Evolutionary conservation across 129 eudicot genomes (phyloP).

Genomic region (Glebionis coronaria): DNA sequence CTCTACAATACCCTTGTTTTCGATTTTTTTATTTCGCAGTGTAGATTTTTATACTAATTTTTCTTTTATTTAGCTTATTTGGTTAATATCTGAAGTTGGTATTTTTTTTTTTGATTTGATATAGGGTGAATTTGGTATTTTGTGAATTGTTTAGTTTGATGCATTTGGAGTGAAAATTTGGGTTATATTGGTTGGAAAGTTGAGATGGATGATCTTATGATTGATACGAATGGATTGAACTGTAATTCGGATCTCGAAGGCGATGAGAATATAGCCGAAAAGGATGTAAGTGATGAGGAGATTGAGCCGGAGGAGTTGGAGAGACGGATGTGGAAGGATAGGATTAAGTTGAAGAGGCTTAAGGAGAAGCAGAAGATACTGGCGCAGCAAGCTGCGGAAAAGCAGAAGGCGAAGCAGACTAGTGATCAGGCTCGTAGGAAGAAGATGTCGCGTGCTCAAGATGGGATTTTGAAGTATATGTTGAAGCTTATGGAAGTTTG

Average conservation of each 20-base stretch:
- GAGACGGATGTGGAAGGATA: constrained; percentile 88
- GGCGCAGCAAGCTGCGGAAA: too few relatives aligned
- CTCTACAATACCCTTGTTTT: too few relatives aligned
- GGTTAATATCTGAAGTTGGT: not conserved
- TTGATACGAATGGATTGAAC: constrained; percentile 30
- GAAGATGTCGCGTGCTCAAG: too few relatives aligned
- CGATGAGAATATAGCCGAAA: constrained; percentile 72
- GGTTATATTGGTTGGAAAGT: not conserved
- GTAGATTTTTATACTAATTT: too few relatives aligned
- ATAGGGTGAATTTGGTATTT: too few relatives aligned
- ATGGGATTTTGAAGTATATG: constrained; percentile 43
- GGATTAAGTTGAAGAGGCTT: constrained; percentile 65
- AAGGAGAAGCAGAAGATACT: constrained; percentile 70
- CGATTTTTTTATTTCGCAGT: too few relatives aligned
- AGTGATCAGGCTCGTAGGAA: too few relatives aligned
- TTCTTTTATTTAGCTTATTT: too few relatives aligned
- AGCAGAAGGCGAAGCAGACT: too few relatives aligned
- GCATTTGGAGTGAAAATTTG: not conserved
- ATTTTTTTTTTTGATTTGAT: not conserved
- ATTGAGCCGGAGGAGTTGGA: constrained; percentile 76
- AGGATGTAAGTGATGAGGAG: constrained; percentile 95
- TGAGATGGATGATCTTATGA: constrained; percentile 33
- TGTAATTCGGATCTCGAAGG: constrained; percentile 69
- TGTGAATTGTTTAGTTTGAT: constrained; percentile 11
- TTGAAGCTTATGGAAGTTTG: constrained; percentile 96